Percentiles rank a stretch among this genome's conserved stretches.
These are phyloP conservation scores for Leishmania lainsoni DNA, from an alignment of 208 protist genomes.

Conservation along the genomic window DNA sequence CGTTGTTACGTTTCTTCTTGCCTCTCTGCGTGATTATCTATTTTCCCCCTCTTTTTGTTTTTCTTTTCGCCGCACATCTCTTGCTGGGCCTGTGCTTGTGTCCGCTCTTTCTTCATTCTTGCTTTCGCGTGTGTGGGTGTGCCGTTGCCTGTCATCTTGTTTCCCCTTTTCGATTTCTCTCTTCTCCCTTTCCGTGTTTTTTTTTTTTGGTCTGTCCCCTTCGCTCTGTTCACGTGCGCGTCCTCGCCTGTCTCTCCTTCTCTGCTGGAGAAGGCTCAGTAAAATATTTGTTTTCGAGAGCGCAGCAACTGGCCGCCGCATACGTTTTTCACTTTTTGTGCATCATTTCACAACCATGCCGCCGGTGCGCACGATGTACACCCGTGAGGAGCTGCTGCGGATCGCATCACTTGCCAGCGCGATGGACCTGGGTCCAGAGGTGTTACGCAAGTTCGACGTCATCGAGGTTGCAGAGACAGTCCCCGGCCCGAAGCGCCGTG, in stretches of 20 bases:
- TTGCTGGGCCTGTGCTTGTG: background rate
- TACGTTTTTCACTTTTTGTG: background rate
- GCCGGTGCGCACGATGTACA: conserved; percentile 49
- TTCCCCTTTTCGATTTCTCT: background rate
- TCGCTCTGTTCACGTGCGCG: background rate
- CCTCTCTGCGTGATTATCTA: background rate
- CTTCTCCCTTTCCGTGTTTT: background rate
- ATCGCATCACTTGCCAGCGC: conserved; percentile 36
- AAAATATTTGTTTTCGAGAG: background rate
- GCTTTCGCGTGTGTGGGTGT: background rate
- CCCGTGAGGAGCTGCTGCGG: conserved; percentile 57
- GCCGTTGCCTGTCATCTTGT: background rate
- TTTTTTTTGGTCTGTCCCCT: background rate
- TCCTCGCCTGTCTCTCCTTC: background rate
- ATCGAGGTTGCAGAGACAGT: conserved; percentile 56
- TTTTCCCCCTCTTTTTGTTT: background rate
- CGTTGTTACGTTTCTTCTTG: background rate
- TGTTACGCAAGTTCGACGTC: conserved; percentile 64
- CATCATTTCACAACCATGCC: conserved; percentile 10
- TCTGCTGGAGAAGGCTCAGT: background rate
- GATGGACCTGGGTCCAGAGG: conserved; percentile 38
- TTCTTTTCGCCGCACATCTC: background rate
- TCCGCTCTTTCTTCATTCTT: background rate
- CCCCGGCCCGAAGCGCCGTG: conserved; percentile 31
- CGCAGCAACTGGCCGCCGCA: background rate